These are phyloP conservation scores for Mycena latifolia DNA, from an alignment of 768 basidiomycete genomes.

Conservation along the genomic window DNA sequence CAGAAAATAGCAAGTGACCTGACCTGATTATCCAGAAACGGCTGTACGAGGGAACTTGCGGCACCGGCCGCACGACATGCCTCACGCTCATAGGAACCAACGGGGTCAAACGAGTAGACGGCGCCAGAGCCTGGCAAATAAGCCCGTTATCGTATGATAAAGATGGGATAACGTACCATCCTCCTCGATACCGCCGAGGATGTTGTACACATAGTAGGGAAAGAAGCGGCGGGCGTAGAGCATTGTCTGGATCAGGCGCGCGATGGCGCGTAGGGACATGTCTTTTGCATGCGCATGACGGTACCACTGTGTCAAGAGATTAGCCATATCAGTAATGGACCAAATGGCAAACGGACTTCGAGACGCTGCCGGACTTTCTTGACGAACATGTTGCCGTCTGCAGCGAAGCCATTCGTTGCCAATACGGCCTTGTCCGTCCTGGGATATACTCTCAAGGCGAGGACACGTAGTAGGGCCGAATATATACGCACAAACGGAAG, in stretches of 20 bases:
- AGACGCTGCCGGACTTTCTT: slow-evolving; percentile 96
- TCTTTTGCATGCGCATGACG: slow-evolving; percentile 96
- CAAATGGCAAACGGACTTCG: slow-evolving; percentile 70
- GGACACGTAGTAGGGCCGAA: slow-evolving; percentile 11
- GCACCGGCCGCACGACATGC: slow-evolving; percentile 96
- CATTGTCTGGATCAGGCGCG: slow-evolving; percentile 99
- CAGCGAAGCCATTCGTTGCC: slow-evolving; percentile 97
- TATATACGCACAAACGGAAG: slow-evolving; percentile 83
- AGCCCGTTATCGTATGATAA: slow-evolving; percentile 19
- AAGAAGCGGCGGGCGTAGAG: slow-evolving; percentile 96
- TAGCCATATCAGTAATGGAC: neutral
- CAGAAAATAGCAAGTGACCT: slow-evolving; percentile 44
- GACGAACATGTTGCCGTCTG: slow-evolving; percentile 98
- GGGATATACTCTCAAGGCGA: slow-evolving; percentile 33
- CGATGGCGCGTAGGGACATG: slow-evolving; percentile 97
- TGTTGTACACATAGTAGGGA: slow-evolving; percentile 98
- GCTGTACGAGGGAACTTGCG: slow-evolving; percentile 94
- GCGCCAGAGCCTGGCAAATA: slow-evolving; percentile 83
- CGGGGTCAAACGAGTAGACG: slow-evolving; percentile 99
- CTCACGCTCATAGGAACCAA: slow-evolving; percentile 98
- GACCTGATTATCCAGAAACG: slow-evolving; percentile 98
- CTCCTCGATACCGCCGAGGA: slow-evolving; percentile 95
- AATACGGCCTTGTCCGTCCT: slow-evolving; percentile 95
- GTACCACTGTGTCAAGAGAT: slow-evolving; percentile 81
- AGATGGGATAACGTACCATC: slow-evolving; percentile 72